phyloP scores from a whole-genome alignment of 2,329 filamentous ascomycete genomes.

The Xylariales sp. region DNA sequence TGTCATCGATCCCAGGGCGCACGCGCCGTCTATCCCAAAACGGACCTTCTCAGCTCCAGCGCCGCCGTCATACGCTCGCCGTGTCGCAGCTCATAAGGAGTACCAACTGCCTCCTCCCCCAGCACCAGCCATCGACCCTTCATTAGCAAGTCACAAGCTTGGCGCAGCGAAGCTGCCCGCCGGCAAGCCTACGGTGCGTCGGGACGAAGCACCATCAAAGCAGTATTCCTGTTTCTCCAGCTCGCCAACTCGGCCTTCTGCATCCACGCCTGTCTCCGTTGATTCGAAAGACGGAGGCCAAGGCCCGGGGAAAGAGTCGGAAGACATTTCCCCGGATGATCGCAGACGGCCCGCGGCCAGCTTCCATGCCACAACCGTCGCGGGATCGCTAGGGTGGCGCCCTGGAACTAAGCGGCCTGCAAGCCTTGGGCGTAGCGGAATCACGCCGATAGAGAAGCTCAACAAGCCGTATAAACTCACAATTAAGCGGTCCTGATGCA shows the following conservation, averaged over 20 bases:
- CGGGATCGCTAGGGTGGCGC: conserved; percentile 50
- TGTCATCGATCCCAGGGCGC: conserved; percentile 10
- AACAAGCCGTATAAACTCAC: conserved; percentile 69
- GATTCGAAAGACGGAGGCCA: not conserved
- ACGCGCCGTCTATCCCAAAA: conserved; percentile 42
- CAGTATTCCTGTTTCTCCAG: conserved; percentile 70
- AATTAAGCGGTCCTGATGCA: conserved; percentile 55
- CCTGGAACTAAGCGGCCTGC: conserved; percentile 58
- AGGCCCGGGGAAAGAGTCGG: conserved; percentile 33
- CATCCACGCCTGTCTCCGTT: not conserved
- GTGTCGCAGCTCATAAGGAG: conserved; percentile 19
- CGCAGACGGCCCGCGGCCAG: conserved; percentile 56
- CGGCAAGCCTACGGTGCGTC: conserved; percentile 48
- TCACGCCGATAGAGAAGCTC: conserved; percentile 62
- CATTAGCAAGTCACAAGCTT: conserved; percentile 55
- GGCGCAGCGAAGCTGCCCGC: conserved; percentile 50
- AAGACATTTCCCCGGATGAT: conserved; percentile 48
- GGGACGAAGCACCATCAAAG: conserved; percentile 47
- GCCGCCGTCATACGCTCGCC: conserved; percentile 32
- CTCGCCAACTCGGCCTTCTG: conserved; percentile 55
- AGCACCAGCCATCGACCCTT: conserved; percentile 48
- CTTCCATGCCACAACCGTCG: conserved; percentile 65
- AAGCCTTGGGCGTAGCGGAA: conserved; percentile 55
- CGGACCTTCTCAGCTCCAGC: conserved; percentile 38
- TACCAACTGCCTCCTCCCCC: conserved; percentile 31